Conservation (phyloP, 2,329 filamentous ascomycete genomes). For the Pseudomassariella vexata region DNA sequence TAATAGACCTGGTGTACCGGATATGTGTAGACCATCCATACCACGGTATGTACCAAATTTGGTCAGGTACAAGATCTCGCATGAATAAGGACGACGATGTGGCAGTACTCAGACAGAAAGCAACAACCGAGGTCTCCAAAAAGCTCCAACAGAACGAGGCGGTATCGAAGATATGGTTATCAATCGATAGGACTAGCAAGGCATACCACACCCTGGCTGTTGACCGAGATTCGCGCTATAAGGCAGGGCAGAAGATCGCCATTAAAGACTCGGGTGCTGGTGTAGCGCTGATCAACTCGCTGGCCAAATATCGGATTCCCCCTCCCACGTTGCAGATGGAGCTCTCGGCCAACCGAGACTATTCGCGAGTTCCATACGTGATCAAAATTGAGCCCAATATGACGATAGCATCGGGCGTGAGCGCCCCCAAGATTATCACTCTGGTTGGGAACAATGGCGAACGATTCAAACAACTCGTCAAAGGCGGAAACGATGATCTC, state of each 20-base stretch:
- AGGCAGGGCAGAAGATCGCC: slow-evolving; percentile 56
- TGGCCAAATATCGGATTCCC: slow-evolving; percentile 66
- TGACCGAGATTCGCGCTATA: slow-evolving; percentile 61
- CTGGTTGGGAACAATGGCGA: slow-evolving; percentile 71
- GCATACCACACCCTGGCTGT: slow-evolving; percentile 59
- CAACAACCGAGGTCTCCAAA: slow-evolving; percentile 64
- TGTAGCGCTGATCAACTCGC: slow-evolving; percentile 53
- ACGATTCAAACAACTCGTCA: slow-evolving; percentile 85
- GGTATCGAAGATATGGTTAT: slow-evolving; percentile 57
- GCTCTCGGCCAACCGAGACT: slow-evolving; percentile 67
- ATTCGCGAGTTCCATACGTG: slow-evolving; percentile 71
- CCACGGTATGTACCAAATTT: slow-evolving; percentile 96
- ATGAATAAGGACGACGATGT: slow-evolving; percentile 67
- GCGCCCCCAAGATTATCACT: slow-evolving; percentile 88
- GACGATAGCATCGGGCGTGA: slow-evolving; percentile 82
- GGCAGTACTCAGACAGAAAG: slow-evolving; percentile 66
- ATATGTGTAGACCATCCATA: slow-evolving; percentile 93
- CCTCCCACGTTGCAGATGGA: slow-evolving; percentile 85
- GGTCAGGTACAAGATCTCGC: slow-evolving; percentile 69
- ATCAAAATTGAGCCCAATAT: slow-evolving; percentile 67
- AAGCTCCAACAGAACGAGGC: slow-evolving; percentile 48
- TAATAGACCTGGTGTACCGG: slow-evolving; percentile 68
- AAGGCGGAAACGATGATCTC: slow-evolving; percentile 92
- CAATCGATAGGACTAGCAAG: slow-evolving; percentile 69
- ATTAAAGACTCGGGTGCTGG: slow-evolving; percentile 59